A percentile compares a stretch with the other conserved stretches of the same genome.
These are phyloP conservation scores for Pythium pyrilobum DNA, from an alignment of 352 stramenopile genomes.

Conservation along the genomic window DNA sequence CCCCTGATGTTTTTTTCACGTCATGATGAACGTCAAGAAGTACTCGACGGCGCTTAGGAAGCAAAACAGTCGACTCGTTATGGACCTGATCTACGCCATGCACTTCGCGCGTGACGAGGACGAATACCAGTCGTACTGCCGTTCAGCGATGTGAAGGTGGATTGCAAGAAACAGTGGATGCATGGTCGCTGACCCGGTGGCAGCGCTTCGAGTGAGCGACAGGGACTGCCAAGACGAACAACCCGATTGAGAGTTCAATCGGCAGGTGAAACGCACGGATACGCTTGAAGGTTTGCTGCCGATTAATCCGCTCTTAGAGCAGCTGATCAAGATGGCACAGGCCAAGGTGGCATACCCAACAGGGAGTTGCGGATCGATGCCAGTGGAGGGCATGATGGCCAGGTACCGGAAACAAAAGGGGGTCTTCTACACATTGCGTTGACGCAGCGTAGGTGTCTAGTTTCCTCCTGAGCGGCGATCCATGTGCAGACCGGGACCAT, in stretches of 20 bases:
- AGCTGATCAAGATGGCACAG: neutral
- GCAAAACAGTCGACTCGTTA: neutral
- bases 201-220: slow-evolving; percentile 5
- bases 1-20: slow-evolving; percentile 20
- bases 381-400: no score
- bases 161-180: neutral
- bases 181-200: neutral
- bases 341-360: neutral
- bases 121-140: neutral
- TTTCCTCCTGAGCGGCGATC: no score
- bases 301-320: neutral
- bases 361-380: no score
- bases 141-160: neutral
- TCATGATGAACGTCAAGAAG: slow-evolving; percentile 12
- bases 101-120: neutral
- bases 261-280: neutral
- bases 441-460: no score
- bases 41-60: neutral
- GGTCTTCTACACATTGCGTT: no score
- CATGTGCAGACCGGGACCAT: no score
- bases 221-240: slow-evolving; percentile 15
- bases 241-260: slow-evolving; percentile 12
- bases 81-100: slow-evolving; percentile 3
- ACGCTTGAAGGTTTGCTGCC: neutral
- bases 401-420: no score